Evolutionary conservation across 2,329 filamentous ascomycete genomes (phyloP), one percentile per base, ranked within the genome.

Genomic region (Colletotrichum sp.): DNA sequence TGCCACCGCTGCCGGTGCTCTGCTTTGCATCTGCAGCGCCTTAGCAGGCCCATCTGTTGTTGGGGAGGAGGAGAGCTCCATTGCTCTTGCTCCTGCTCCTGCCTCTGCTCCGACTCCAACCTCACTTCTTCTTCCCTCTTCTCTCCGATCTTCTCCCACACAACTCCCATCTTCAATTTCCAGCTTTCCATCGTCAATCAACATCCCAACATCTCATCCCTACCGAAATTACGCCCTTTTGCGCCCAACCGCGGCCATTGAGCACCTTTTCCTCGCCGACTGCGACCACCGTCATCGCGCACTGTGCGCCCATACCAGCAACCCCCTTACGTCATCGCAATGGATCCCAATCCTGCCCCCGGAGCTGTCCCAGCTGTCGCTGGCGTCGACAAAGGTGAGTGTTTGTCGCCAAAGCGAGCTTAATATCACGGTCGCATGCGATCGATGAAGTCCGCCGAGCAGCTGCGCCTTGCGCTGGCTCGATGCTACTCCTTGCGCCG

Each of bases 321-420:
- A 48, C 26, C 24, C 34, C 58, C 26, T 80, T 82, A 83, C 82
- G 82, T 83, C 82, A 83, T 83, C 81, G 80, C 79, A 71, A 83
- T 83, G 82, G 80, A 82, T 67, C 79, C 81, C 74, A 81, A 56
- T 78, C 75, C 76, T 58, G 71, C 48, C 34, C 55, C 71, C 66
- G 75, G 65, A 75, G 60, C 75, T 71, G 68, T 64, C 34, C 79
- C 70, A 72, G 77, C 77, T 76, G 78, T 79, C 64, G 76, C 58
- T 48, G 69, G 69, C 77, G 77, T 80, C 79, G 78, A 80, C 28
- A 82, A 83, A 82, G 82, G 82, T 83, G 82, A 72, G 75, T 48
- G 28, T 62, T 16, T 32, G 32, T 55, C 72, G 36, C 55, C 67
- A 52, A 34, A 8, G 0, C 34, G 32, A 38, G 52, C 48, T n/a